Base-by-base conservation (phyloP, 2,329 filamentous ascomycete species). In the Xylariaceae sp. region DNA sequence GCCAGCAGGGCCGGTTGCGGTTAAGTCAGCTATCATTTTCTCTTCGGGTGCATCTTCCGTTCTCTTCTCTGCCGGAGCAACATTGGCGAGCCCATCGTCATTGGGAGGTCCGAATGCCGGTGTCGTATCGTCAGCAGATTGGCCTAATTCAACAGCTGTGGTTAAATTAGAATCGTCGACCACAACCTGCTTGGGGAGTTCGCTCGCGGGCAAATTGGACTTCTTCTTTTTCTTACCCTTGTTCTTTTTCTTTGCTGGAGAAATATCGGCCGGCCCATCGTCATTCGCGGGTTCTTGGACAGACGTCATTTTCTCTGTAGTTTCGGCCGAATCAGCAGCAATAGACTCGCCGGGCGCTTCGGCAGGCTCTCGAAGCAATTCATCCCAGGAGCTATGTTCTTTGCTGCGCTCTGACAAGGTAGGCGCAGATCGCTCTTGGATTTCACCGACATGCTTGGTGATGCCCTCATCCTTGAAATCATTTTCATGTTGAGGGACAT, bases 161-260 rank as follows among this genome's bases (percentile, higher is more conserved):
- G 29, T 32, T 18, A 22, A 8, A 30, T 10, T 15, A 19, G 43
- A 10, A 39, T 49, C 39, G 15, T 47, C 45, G 16, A 39, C 18
- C 5, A 15, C n/a, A 5, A 36, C 29, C 18, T 54, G 46, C 40
- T 40, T n/a, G 3, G 45, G 18, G 10, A 49, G 22, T 16, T 52
- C 47, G 13, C 51, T 34, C 5, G 32, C 32, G 32, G 32, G 8
- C 8, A 26, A 8, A 26, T 8, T 26, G 26, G 41, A 51, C 43
- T 51, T 58, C 49, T 70, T 69, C 48, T 65, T n/a, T 37, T 15
- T 69, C 53, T 69, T 70, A 54, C 68, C 68, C 50, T 64, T 62
- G 48, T 66, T 67, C 45, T 57, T 62, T 5, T 56, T 50, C 13
- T 56, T 52, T 18, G 30, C 21, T 30, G 50, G 21, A 43, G 56